Evolutionary conservation across 1,139 yeast genomes (phyloP), one percentile per base, ranked within the genome.

Genomic region (Pichia norvegensis): DNA sequence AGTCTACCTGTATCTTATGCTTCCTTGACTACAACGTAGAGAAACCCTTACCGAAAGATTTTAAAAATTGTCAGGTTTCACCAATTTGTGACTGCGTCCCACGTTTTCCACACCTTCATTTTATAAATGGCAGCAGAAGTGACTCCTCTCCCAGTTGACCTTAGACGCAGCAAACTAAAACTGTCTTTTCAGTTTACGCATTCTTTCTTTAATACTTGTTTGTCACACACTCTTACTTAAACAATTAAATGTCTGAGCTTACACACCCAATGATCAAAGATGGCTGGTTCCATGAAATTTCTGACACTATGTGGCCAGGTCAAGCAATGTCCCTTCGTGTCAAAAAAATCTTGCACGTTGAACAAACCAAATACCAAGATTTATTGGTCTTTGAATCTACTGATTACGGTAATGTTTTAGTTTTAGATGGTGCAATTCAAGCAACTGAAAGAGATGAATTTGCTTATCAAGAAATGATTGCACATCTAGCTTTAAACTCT

Each of bases 251-350:
- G 41, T 27, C 41, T 10, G 40, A 44, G 36, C 40, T 48, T 13
- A 35, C 52, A 20, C 57, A 54, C 41, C 55, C 54, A 29, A 49
- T 51, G 47, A 52, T 55, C 43, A 52, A 54, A 39, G 52, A 55
- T 35, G 57, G 57, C 22, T 55, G 58, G 58, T 55, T 56, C 31
- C 51, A 53, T 16, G 59, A 56, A 43, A 41, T 51, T 29, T 56
- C 58, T 10, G 52, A 54, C 27, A 48, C 54, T 10, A 52, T 52
- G 55, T 55, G 56, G 54, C 97, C 97, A 16, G 98, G 98, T 46
- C 97, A 90, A 70, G 97, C 95, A 47, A 78, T 92, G 78, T 78
- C 87, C 43, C 73, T 92, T 54, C 76, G 78, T 56, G 97, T 92
- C 38, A 82, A 86, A 55, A 71, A 81, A 64, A 74, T 86, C 43